Conservation (phyloP, 2,329 filamentous ascomycete genomes). For the Massarina eburnea region DNA sequence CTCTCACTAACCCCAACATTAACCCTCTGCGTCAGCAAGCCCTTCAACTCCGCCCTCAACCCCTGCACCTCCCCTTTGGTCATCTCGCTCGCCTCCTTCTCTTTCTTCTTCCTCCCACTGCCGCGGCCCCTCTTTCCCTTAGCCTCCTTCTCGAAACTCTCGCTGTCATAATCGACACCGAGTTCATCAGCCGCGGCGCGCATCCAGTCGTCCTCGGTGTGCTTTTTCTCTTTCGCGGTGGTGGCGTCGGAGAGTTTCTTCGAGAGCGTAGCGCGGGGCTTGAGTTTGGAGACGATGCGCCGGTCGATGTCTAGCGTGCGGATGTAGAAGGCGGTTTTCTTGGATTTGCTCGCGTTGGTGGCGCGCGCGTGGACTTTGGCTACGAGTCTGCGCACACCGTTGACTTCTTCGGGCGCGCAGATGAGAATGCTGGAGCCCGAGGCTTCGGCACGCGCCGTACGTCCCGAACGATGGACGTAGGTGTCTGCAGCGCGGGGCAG, state of each 20-base stretch:
- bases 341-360: constrained; percentile 50
- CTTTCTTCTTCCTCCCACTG: constrained; percentile 71
- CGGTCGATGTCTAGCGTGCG: constrained; percentile 82
- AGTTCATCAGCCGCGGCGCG: constrained; percentile 84
- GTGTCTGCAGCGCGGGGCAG: constrained; percentile 87
- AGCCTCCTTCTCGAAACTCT: constrained; percentile 70
- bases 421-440: constrained; percentile 83
- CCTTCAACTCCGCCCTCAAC: constrained; percentile 71
- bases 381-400: constrained; percentile 78
- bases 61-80: constrained; percentile 73
- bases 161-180: constrained; percentile 89
- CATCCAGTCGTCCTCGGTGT: constrained; percentile 82
- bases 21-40: constrained; percentile 70
- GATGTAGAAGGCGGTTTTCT: constrained; percentile 66
- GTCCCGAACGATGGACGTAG: constrained; percentile 93
- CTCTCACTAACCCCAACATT: constrained; percentile 86
- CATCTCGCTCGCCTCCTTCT: constrained; percentile 67
- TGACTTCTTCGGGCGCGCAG: constrained; percentile 88
- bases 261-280: constrained; percentile 75
- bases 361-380: constrained; percentile 78
- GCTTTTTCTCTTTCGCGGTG: constrained; percentile 84
- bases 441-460: constrained; percentile 81
- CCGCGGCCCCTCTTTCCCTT: constrained; percentile 64
- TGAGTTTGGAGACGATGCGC: constrained; percentile 73
- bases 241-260: constrained; percentile 82